Percentiles rank a stretch among this genome's conserved stretches.
Evolutionary conservation across 345 rosid genomes (phyloP).

Genomic region (Hypericum androsaemum): DNA sequence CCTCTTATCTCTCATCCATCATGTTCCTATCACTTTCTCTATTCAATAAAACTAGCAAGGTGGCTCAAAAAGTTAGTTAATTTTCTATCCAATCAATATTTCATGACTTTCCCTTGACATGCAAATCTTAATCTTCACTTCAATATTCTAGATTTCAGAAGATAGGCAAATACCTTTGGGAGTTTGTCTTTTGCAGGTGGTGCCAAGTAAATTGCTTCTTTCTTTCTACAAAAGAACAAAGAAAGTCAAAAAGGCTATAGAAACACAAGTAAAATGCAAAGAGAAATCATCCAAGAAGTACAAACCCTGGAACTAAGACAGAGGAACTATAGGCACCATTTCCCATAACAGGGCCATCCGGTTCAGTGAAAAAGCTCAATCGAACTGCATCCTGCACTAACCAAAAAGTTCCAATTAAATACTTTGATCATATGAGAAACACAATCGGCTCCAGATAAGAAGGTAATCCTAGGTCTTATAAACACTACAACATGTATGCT

Average conservation of each 20-base stretch:
- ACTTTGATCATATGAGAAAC: no score
- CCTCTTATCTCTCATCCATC: no score
- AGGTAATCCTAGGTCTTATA: no score
- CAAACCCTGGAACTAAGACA: conserved; percentile 76
- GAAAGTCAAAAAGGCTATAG: conserved; percentile 4
- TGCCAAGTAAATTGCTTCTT: conserved; percentile 77
- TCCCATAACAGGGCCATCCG: conserved; percentile 90
- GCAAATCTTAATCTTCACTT: no score
- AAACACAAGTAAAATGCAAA: conserved; percentile 4
- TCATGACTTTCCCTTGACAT: no score
- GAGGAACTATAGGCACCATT: conserved; percentile 80
- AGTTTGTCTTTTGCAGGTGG: conserved; percentile 81
- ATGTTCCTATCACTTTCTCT: no score
- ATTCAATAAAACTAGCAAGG: no score
- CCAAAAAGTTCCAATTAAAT: neutral
- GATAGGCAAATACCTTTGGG: conserved; percentile 43
- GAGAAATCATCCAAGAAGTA: conserved; percentile 13
- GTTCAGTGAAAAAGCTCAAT: conserved; percentile 76
- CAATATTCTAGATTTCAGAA: no score
- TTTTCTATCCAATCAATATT: no score
- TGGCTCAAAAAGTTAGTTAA: no score
- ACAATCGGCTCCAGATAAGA: no score
- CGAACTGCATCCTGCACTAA: conserved; percentile 50
- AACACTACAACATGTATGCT: no score
- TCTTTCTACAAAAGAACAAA: conserved; percentile 41